phyloP scores from a whole-genome alignment of 768 basidiomycete species.

The Mycena sanguinolenta region DNA sequence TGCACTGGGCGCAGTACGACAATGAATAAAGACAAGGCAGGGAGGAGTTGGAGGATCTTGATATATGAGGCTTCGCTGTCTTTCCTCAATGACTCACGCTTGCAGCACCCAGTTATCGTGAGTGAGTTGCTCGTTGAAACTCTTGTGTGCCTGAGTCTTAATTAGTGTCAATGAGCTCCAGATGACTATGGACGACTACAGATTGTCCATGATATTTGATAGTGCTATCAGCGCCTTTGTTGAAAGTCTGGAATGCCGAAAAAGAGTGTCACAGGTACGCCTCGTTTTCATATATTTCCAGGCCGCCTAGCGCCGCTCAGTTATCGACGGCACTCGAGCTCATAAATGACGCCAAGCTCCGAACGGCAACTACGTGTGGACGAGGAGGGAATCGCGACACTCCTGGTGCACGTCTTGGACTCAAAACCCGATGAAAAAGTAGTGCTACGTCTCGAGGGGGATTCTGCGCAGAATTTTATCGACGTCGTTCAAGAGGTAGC shows the following conservation, averaged over 20 bases:
- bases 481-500: conserved; percentile 20
- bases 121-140: background rate
- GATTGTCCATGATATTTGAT: conserved; percentile 1
- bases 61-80: background rate
- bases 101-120: background rate
- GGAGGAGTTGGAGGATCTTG: background rate
- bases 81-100: background rate
- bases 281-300: background rate
- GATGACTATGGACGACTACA: background rate
- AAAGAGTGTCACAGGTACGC: conserved; percentile 15
- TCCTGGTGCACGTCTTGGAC: background rate
- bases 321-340: conserved; percentile 10
- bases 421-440: conserved; percentile 8
- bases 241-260: conserved; percentile 22
- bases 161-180: background rate
- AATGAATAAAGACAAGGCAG: too few species aligned
- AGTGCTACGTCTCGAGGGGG: conserved; percentile 8
- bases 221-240: conserved; percentile 13
- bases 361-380: conserved; percentile 4
- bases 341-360: conserved; percentile 1
- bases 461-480: conserved; percentile 17
- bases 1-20: too few species aligned
- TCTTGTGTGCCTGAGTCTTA: background rate
- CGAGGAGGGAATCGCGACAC: conserved; percentile 6
- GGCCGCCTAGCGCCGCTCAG: background rate